Conservation (phyloP, 75 land plant genomes). For the Gnetum montanum region DNA sequence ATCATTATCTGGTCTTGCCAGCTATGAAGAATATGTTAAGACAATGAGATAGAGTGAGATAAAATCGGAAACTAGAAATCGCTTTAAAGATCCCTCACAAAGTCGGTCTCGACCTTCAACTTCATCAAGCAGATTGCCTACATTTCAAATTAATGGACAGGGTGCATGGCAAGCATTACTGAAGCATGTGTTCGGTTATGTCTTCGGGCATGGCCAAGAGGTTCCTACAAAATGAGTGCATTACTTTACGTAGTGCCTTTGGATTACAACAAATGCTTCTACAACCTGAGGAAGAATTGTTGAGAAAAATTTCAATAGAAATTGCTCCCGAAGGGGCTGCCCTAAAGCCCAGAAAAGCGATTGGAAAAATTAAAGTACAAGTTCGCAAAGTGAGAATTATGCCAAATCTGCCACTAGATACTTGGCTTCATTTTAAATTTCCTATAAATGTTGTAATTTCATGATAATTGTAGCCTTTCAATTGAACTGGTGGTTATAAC, state of each 20-base stretch:
- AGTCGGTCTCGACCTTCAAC: too few relatives aligned
- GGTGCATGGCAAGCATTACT: constrained; percentile 90
- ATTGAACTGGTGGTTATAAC: too few relatives aligned
- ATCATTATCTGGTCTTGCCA: too few relatives aligned
- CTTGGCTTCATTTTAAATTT: too few relatives aligned
- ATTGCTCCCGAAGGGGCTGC: constrained; percentile 35
- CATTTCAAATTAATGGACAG: constrained; percentile 68
- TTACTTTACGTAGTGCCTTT: constrained; percentile 57
- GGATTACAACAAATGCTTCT: constrained; percentile 57
- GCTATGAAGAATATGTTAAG: too few relatives aligned
- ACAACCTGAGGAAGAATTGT: constrained; percentile 79
- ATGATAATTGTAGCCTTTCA: too few relatives aligned
- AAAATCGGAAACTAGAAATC: too few relatives aligned
- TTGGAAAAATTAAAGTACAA: constrained; percentile 92
- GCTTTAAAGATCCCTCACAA: too few relatives aligned
- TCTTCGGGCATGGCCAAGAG: constrained; percentile 85
- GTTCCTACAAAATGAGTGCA: constrained; percentile 79
- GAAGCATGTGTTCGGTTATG: constrained; percentile 97
- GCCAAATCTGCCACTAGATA: constrained; percentile 40
- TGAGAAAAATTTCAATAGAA: constrained; percentile 33
- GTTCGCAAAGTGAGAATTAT: constrained; percentile 75
- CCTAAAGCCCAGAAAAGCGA: constrained; percentile 52
- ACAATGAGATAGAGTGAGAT: too few relatives aligned
- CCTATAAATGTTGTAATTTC: too few relatives aligned
- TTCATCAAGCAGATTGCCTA: too few relatives aligned